Evolutionary conservation across 768 basidiomycete genomes (phyloP).

Genomic region (Pleurotus citrinopileatus): DNA sequence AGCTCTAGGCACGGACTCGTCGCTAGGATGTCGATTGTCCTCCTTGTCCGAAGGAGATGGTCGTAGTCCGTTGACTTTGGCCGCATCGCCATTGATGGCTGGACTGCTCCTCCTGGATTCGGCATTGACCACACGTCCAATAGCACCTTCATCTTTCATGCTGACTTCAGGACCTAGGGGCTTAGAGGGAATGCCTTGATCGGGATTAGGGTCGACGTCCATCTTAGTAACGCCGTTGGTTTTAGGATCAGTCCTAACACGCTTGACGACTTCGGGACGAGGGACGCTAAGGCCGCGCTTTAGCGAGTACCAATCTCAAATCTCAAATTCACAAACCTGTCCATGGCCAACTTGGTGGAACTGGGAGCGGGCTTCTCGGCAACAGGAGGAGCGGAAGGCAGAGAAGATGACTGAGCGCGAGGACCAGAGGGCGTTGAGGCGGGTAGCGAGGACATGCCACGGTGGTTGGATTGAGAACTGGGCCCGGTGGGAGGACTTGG

Average conservation of each 20-base stretch:
- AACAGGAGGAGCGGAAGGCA: conserved; percentile 50
- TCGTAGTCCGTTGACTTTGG: neutral
- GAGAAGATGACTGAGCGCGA: conserved; percentile 17
- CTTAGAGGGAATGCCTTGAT: conserved; percentile 8
- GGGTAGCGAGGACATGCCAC: conserved; percentile 32
- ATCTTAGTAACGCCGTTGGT: conserved; percentile 31
- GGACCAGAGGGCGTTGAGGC: conserved; percentile 41
- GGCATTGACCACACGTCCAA: neutral
- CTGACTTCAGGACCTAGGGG: neutral
- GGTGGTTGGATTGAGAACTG: conserved; percentile 33
- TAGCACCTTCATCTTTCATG: neutral
- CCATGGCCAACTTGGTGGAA: conserved; percentile 61
- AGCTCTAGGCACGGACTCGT: conserved; percentile 35
- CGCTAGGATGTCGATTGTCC: conserved; percentile 28
- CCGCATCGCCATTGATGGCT: conserved; percentile 1
- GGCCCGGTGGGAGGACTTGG: conserved; percentile 36
- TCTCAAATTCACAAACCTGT: conserved; percentile 45
- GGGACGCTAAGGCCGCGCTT: conserved; percentile 50
- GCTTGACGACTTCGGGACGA: conserved; percentile 76
- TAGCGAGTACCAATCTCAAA: neutral
- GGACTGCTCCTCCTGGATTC: conserved; percentile 2
- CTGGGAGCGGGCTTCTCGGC: conserved; percentile 21
- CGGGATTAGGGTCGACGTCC: conserved; percentile 12
- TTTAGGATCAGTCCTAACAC: conserved; percentile 43
- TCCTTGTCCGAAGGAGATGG: neutral